Base-by-base conservation (phyloP, 495 filamentous ascomycete genomes). In the Physcia stellaris region DNA sequence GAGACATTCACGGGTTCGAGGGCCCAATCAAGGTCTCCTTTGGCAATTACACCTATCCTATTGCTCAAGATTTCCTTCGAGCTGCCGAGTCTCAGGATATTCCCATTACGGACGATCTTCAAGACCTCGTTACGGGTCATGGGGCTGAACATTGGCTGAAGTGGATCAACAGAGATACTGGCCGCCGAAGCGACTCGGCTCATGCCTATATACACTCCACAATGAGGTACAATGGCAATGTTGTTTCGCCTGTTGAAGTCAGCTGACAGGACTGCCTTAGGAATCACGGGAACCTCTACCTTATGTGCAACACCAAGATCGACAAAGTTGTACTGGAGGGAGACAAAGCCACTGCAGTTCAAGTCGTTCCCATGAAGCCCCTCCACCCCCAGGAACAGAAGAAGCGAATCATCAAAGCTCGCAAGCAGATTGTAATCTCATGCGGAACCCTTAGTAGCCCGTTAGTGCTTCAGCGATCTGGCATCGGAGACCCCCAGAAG, bases 21-120 rank as follows among this genome's bases (percentile, higher is more conserved):
- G 82, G 83, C 0, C 83, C 83, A 1, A 86, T 90, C 59, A 86
- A 86, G 54, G 83, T 86, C 21, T 86, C 81, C 0, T 86, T 86
- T 43, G 82, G 83, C 26, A 86, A 81, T 45, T 74, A 83, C 33
- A 72, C 70, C 15, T 80, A 80, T 40, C 77, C 75, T 2, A 70
- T 80, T 54, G 77, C 71, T 64, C 70, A 86, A 42, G 81, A 88
- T 58, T 87, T 88, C 61, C 65, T 88, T 24, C 69, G 79, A 19
- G 82, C 82, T n/a, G 68, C 69, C 4, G 82, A 86, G 49, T 77
- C 74, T 11, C 81, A 86, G 48, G 81, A 72, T 22, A 83, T 86
- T 43, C 82, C 82, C 1, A 61, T 67, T 12, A 75, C 74, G 9
- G 79, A 81, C 57, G 79, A 82, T 49, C 53, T 80, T 22, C 71